Conservation (phyloP, 169 alveolate species). For the Toxoplasma gondii region DNA sequence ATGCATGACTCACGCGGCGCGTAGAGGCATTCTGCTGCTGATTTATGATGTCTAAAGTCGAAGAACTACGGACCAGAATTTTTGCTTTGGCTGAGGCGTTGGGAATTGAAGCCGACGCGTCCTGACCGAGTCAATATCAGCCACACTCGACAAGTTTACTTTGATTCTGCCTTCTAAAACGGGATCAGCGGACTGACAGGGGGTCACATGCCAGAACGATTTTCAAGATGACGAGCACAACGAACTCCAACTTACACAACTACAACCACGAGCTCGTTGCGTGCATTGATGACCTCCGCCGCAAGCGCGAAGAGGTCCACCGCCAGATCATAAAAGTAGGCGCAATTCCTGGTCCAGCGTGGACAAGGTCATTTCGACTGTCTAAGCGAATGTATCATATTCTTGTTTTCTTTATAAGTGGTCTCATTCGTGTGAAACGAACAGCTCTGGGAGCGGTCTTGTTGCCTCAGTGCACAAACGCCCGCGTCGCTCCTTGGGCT, state of each 20-base stretch:
- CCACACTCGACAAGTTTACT: not conserved
- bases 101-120: too few relatives aligned
- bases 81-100: too few relatives aligned
- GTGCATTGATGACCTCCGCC: conserved; percentile 89
- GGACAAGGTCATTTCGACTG: not conserved
- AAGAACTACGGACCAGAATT: too few relatives aligned
- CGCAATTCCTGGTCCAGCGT: not conserved
- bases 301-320: conserved; percentile 87
- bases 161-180: not conserved
- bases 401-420: not conserved
- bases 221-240: conserved; percentile 11
- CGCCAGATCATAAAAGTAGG: conserved; percentile 82
- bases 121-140: too few relatives aligned
- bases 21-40: too few relatives aligned
- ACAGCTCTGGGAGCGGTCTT: not conserved
- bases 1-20: too few relatives aligned
- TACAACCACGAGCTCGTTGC: conserved; percentile 91
- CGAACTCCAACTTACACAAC: conserved; percentile 78
- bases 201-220: not conserved
- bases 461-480: too few relatives aligned
- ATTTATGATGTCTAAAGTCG: too few relatives aligned
- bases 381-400: not conserved
- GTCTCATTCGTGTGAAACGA: not conserved
- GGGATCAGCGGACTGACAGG: not conserved
- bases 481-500: too few relatives aligned